Evolutionary conservation across 805 yeast genomes (phyloP).

Genomic region (Cyberlindnera maclurae): DNA sequence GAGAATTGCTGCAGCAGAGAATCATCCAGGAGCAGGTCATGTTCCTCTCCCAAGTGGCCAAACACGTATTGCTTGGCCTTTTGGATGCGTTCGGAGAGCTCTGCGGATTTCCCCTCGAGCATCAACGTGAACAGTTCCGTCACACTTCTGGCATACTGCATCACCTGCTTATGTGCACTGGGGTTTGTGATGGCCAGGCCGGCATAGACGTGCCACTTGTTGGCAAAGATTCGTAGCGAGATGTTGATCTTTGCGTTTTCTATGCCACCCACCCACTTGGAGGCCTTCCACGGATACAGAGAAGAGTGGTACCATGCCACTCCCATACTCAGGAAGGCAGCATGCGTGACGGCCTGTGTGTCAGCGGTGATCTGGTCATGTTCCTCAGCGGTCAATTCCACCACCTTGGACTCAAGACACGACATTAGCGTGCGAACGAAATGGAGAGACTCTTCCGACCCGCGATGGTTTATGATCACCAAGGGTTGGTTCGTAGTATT

Average conservation of each 20-base stretch:
- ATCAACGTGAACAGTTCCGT: slow-evolving; percentile 79
- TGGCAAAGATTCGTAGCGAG: slow-evolving; percentile 81
- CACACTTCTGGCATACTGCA: slow-evolving; percentile 81
- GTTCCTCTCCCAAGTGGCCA: slow-evolving; percentile 49
- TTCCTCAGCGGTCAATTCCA: slow-evolving; percentile 71
- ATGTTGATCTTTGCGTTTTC: slow-evolving; percentile 96
- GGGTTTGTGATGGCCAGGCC: slow-evolving; percentile 96
- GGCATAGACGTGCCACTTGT: slow-evolving; percentile 97
- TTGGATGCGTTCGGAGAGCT: slow-evolving; percentile 48
- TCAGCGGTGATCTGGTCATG: slow-evolving; percentile 97
- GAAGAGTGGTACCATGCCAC: slow-evolving; percentile 82
- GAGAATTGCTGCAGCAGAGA: slow-evolving; percentile 75
- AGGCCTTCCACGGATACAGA: slow-evolving; percentile 87
- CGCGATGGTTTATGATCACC: slow-evolving; percentile 75
- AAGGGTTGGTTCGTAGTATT: slow-evolving; percentile 88
- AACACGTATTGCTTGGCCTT: slow-evolving; percentile 74
- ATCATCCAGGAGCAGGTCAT: slow-evolving; percentile 68
- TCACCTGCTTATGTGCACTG: slow-evolving; percentile 83
- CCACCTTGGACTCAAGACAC: slow-evolving; percentile 73
- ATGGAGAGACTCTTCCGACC: slow-evolving; percentile 41
- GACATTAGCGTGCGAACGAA: slow-evolving; percentile 60
- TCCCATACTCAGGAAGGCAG: slow-evolving; percentile 96
- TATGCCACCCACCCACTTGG: slow-evolving; percentile 86
- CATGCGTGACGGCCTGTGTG: slow-evolving; percentile 97
- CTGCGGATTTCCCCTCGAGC: slow-evolving; percentile 59